Evolutionary conservation across 371 early-diverging fungal genomes (phyloP).

Genomic region (Mortierella sp.): DNA sequence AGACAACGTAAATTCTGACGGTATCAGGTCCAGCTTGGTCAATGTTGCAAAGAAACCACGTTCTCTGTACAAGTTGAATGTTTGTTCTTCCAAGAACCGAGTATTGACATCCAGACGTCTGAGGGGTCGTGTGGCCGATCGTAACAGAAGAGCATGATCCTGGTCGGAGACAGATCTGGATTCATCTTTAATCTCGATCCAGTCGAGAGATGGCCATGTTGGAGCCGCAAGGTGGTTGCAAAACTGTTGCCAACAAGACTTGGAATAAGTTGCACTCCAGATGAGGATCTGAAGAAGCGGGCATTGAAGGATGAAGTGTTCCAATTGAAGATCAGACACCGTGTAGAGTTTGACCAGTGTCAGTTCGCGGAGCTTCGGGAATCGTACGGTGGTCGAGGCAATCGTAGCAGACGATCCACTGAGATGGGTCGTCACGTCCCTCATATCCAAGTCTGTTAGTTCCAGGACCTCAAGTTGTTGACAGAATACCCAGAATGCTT

Average conservation of each 20-base stretch:
- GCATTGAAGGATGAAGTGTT: slow-evolving; percentile 7
- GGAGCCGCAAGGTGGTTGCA: neutral
- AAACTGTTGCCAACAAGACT: neutral
- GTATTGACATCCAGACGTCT: neutral
- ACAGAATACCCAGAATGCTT: slow-evolving; percentile 15
- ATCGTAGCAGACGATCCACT: neutral
- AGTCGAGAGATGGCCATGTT: slow-evolving; percentile 17
- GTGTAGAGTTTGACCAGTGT: neutral
- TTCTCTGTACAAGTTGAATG: neutral
- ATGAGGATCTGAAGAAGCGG: slow-evolving; percentile 4
- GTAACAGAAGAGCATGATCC: neutral
- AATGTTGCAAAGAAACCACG: neutral
- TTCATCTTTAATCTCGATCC: neutral
- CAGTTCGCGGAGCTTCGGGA: slow-evolving; percentile 14
- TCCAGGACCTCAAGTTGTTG: neutral
- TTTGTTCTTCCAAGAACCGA: neutral
- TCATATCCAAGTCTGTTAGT: no score
- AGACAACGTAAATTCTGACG: no score
- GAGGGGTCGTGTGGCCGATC: neutral
- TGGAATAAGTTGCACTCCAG: neutral
- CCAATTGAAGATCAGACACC: neutral
- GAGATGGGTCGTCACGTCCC: neutral
- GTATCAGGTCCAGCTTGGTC: neutral
- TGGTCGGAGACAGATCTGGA: neutral
- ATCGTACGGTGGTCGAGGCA: neutral